Base-by-base conservation (phyloP, 441 rosid species). In the Heliophila coronopifolia region DNA sequence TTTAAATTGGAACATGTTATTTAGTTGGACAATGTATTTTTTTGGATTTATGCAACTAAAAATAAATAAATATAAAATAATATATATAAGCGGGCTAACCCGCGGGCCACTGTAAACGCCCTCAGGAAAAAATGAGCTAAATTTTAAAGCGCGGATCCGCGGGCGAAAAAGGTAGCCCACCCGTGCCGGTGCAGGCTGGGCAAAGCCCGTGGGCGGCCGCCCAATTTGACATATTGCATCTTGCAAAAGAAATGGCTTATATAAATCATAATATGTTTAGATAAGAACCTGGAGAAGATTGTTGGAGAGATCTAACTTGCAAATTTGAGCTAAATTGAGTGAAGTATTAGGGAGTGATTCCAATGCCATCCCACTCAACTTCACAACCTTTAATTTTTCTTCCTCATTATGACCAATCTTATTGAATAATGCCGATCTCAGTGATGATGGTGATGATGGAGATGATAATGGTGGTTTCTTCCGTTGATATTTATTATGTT, bases 271-370 rank as follows among this genome's bases (percentile, higher is more conserved):
- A 26, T 22, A n/a, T 23, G 26, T 22, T 12, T 50, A 28, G 54
- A 47, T 22, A 9, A 3, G 2, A 37, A 86, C 96, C 81, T 80
- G 86, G 39, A 90, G 84, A 68, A 82, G 73, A 55, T 86, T 90
- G 30, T 78, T 78, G 57, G 94, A 86, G 65, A 90, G 84, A 60
- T 90, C 87, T 7, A 90, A 72, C 45, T 80, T 84, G 77, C 78
- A 82, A 50, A 90, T 76, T 6, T 60, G 52, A 14, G 70, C 75
- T 63, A 90, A 60, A 53, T 84, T 86, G 14, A 86, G 70, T 19
- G 92, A 60, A 56, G 83, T 89, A 58, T 44, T 73, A 0, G 90
- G 84, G 4, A 90, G 74, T 50, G 76, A 61, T 3, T 79, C 75
- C 59, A 91, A 62, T 20, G 74, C 74, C 79, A 76, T 65, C 9